Conservation (phyloP, 2,329 filamentous ascomycete genomes). For the Paraphaeosphaeria minitans region DNA sequence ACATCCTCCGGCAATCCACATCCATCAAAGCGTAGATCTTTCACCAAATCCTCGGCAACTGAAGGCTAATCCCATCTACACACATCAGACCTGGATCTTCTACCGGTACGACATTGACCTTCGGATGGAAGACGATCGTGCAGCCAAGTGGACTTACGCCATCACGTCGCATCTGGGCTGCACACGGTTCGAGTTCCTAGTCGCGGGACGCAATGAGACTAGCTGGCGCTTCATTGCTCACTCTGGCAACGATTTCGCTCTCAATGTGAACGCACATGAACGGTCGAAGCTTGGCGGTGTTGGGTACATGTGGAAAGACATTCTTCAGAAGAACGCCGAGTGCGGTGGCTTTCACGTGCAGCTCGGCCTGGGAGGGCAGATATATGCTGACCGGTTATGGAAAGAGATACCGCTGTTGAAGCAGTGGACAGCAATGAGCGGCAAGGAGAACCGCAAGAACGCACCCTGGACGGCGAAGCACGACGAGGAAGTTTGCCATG, state of each 20-base stretch:
- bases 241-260: conserved; percentile 93
- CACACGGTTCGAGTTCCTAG: conserved; percentile 96
- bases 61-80: conserved; percentile 78
- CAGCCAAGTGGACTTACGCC: conserved; percentile 94
- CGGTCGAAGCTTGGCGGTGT: conserved; percentile 84
- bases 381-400: conserved; percentile 94
- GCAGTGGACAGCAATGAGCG: conserved; percentile 93
- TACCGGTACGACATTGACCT: conserved; percentile 93
- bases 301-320: conserved; percentile 98
- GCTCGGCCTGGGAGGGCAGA: conserved; percentile 88
- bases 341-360: conserved; percentile 96
- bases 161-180: conserved; percentile 96
- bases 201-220: conserved; percentile 86
- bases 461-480: conserved; percentile 91
- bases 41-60: conserved; percentile 92
- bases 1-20: conserved; percentile 93
- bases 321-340: conserved; percentile 95
- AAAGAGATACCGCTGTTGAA: conserved; percentile 91
- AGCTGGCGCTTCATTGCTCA: conserved; percentile 97
- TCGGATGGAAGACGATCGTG: conserved; percentile 78
- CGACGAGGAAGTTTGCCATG: conserved; percentile 92
- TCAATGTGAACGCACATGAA: conserved; percentile 85
- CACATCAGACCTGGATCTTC: conserved; percentile 93
- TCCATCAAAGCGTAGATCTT: conserved; percentile 86
- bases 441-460: conserved; percentile 90